phyloP scores from a whole-genome alignment of 345 rosid species.

The Trapa incisa region DNA sequence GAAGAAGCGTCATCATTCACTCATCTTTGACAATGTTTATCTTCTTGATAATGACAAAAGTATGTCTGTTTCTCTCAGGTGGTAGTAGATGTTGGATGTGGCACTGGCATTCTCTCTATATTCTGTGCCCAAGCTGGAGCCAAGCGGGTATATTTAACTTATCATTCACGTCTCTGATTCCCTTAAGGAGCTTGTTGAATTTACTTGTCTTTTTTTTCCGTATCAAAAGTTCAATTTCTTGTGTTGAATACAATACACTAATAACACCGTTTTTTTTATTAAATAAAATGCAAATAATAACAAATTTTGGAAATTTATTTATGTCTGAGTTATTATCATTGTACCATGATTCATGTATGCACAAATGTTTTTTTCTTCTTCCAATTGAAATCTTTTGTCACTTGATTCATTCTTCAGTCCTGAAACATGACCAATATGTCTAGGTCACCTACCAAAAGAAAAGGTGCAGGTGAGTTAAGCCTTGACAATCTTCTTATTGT shows the following conservation, averaged over 20 bases:
- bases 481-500: neutral
- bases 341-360: neutral
- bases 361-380: neutral
- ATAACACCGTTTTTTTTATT: too few species aligned
- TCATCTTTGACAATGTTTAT: neutral
- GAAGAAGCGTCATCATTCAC: neutral
- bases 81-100: slow-evolving; percentile 98
- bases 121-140: slow-evolving; percentile 99
- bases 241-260: neutral
- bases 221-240: neutral
- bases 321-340: neutral
- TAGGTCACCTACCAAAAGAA: neutral
- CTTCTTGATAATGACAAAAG: neutral
- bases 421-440: neutral
- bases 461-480: neutral
- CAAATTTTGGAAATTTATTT: too few species aligned
- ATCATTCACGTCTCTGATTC: neutral
- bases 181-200: neutral
- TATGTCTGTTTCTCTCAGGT: slow-evolving; percentile 35
- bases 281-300: too few species aligned
- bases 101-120: slow-evolving; percentile 93
- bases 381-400: neutral
- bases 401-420: neutral
- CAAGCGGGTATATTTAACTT: slow-evolving; percentile 47
- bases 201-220: neutral